Conservation (phyloP, 2,329 filamentous ascomycete species). For the Sclerotinia trifoliorum region DNA sequence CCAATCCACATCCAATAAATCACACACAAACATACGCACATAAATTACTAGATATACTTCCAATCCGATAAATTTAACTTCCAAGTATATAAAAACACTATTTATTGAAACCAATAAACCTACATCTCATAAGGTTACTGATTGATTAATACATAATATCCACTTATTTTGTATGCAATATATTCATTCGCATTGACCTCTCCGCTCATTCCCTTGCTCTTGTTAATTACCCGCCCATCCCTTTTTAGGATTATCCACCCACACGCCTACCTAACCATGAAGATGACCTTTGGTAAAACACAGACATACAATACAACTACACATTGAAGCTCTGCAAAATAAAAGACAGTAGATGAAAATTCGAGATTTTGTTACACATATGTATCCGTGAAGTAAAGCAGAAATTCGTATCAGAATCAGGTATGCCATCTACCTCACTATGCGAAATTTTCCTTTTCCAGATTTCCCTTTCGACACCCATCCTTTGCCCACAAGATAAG, state of each 20-base stretch:
- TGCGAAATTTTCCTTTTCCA: not conserved
- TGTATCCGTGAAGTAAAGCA: constrained; percentile 9
- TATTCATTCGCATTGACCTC: no score
- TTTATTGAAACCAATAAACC: no score
- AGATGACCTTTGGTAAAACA: not conserved
- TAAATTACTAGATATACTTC: no score
- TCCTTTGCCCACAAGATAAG: constrained; percentile 3
- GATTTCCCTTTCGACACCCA: not conserved
- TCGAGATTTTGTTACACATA: constrained; percentile 10
- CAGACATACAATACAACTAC: not conserved
- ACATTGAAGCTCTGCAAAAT: not conserved
- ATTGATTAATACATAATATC: no score
- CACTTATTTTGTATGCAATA: no score
- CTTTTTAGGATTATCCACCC: not conserved
- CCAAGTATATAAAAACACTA: no score
- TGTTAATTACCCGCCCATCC: no score
- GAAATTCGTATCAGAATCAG: constrained; percentile 8
- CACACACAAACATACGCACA: no score
- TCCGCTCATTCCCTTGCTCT: no score
- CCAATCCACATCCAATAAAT: no score
- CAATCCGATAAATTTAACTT: no score
- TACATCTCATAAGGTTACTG: no score
- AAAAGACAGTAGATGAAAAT: not conserved
- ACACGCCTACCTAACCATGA: not conserved
- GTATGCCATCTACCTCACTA: not conserved